Base-by-base conservation (phyloP, 495 filamentous ascomycete genomes). In the Aspergillus bertholletiae region DNA sequence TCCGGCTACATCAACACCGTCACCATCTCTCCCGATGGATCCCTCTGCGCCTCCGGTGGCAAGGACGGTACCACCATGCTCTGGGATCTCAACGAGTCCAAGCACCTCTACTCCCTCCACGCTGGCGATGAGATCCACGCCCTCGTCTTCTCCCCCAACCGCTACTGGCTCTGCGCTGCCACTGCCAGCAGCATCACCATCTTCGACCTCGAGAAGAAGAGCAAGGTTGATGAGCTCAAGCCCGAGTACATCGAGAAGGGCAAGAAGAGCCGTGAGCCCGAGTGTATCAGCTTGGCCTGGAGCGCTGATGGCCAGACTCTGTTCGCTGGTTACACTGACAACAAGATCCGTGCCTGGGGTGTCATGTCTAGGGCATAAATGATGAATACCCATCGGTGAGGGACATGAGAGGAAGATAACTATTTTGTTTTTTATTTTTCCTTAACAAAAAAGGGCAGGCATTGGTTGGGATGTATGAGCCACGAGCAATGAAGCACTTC, bases 151-250 rank as follows among this genome's bases (percentile, higher is more conserved):
- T 97, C 93, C 43, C 94, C 95, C 71, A 99, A 99, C 88, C 87
- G 94, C 68, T 99, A 99, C 91, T 99, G 94, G 94, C 86, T 99
- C 57, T 99, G 94, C 85, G 94, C 94, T 69, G 94, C 94, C 69
- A 99, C 94, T 55, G 82, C 88, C 70, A 89, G 82, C 80, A 88
- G 83, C 82, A 97, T 99, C 85, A 97, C 96, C 85, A 97, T 99
- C 83, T 99, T 99, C 80, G 94, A 99, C 74, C 85, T 99, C 64
- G 94, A 99, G 90, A 99, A 99, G 92, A 97, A 99, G 90, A 93
- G 88, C 86, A 97, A 97, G 87, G 94, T 99, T 61, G 94, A 99
- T 67, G 94, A 97, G 85, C 84, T 99, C 74, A 97, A 96, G 89
- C 95, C 95, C 60, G 95, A 98, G 70, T 97, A 95, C 80, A 83